Base-by-base conservation (phyloP, 148 eudicot species). In the Drosera capensis region DNA sequence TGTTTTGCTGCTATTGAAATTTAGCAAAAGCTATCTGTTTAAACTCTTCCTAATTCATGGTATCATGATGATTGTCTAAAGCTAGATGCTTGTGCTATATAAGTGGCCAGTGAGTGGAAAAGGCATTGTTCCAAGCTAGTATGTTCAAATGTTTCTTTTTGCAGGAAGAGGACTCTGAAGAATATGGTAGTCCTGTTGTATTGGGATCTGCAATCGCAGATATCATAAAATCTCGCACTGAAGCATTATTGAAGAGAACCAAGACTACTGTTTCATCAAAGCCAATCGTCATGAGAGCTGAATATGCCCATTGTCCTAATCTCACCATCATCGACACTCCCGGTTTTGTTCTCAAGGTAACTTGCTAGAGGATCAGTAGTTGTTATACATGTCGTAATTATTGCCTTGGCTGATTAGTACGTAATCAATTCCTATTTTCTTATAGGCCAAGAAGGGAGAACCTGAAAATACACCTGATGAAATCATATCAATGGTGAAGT, bases 301-400 rank as follows among this genome's bases (percentile, higher is more conserved):
- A 90, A 68, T 90, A 85, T 66, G 95, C 99, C 22, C 80, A 81
- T 40, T 85, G 94, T 52, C 99, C 99, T 25, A 90, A 90, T 67
- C 87, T 90, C 38, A 90, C 93, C n/a, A 76, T 90, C 26, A 85
- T 90, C 46, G 99, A 90, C 43, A 90, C 99, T 6, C 99, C 99
- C 1, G 99, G 99, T 6, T 90, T 90, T 57, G 82, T 90, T 63
- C 82, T 90, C 51, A 90, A 90, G 94, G 99, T 85, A 60, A 28
- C 17, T 25, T 14, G 12, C 13, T 41, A 15, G 14, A 57, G 46
- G 25, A 15, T 56, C 14, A 16, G 6, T 13, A 23, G 39, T 24
- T 5, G 20, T 20, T 25, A 36, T 46, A 16, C 28, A 24, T 28
- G 24, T 25, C 4, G 39, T 11, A 23, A 16, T 41, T 2, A 1